Evolutionary conservation across 345 rosid species (phyloP).

Genomic region (Ceriops decandra): DNA sequence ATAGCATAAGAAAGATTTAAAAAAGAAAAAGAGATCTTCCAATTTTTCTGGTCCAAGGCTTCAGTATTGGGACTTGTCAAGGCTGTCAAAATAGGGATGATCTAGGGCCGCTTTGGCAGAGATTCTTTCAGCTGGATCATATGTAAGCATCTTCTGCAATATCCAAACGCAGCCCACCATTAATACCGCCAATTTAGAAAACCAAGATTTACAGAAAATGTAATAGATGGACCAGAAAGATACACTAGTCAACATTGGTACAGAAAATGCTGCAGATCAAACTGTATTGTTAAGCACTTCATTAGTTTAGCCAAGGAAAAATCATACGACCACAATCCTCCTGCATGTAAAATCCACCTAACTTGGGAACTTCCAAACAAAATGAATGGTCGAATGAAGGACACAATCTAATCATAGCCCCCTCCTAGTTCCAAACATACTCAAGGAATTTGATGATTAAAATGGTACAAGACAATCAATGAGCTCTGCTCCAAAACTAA

Average conservation of each 20-base stretch:
- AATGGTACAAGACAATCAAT: no score
- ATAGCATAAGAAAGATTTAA: background rate
- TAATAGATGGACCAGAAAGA: no score
- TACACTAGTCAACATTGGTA: no score
- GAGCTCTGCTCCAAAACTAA: no score
- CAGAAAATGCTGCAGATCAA: background rate
- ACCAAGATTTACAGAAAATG: no score
- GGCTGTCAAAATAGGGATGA: conserved; percentile 82
- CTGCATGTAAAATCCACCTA: no score
- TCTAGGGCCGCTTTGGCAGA: conserved; percentile 88
- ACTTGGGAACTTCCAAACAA: no score
- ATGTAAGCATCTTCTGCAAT: conserved; percentile 75
- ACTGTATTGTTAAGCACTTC: background rate
- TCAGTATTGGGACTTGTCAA: conserved; percentile 92
- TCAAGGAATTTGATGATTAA: no score
- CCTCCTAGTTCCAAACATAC: no score
- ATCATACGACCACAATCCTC: no score
- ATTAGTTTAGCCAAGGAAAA: background rate
- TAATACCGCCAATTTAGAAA: background rate
- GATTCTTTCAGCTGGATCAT: conserved; percentile 81
- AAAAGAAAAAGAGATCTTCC: background rate
- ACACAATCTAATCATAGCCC: no score
- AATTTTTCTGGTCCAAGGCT: conserved; percentile 1
- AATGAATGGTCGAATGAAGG: no score
- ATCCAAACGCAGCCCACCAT: conserved; percentile 7